Conservation (phyloP, 768 basidiomycete species). For the Terana coerulea region DNA sequence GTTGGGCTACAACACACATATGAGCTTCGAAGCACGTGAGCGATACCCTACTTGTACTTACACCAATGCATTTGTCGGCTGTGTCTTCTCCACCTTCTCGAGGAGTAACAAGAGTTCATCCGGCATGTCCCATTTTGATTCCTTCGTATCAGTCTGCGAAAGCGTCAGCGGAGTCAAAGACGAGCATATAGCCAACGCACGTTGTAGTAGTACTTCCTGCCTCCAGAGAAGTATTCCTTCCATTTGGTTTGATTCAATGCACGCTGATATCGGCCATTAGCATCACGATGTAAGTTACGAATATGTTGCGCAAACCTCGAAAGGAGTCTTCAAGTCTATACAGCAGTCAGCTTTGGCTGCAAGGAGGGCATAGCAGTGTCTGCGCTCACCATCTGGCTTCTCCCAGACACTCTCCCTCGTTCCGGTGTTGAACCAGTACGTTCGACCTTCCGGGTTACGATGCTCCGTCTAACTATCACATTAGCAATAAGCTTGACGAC, state of each 20-base stretch:
- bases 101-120: conserved; percentile 83
- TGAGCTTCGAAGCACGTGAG: neutral
- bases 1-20: conserved; percentile 4
- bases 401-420: conserved; percentile 96
- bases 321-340: conserved; percentile 83
- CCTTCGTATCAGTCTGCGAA: conserved; percentile 73
- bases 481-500: neutral
- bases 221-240: conserved; percentile 95
- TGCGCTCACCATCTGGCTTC: conserved; percentile 88
- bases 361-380: neutral
- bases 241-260: conserved; percentile 89
- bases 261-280: conserved; percentile 40
- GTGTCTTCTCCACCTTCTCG: conserved; percentile 76
- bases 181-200: conserved; percentile 35
- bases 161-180: neutral
- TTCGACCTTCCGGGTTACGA: conserved; percentile 93
- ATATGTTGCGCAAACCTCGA: conserved; percentile 57
- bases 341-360: neutral
- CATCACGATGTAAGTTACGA: neutral
- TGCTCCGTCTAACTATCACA: conserved; percentile 72
- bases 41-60: neutral
- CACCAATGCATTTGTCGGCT: conserved; percentile 30
- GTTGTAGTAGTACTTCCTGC: conserved; percentile 89
- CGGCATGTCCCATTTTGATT: conserved; percentile 98
- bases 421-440: conserved; percentile 93